Evolutionary conservation across 2,329 filamentous ascomycete genomes (phyloP).

Genomic region (Penicillium vulpinum): DNA sequence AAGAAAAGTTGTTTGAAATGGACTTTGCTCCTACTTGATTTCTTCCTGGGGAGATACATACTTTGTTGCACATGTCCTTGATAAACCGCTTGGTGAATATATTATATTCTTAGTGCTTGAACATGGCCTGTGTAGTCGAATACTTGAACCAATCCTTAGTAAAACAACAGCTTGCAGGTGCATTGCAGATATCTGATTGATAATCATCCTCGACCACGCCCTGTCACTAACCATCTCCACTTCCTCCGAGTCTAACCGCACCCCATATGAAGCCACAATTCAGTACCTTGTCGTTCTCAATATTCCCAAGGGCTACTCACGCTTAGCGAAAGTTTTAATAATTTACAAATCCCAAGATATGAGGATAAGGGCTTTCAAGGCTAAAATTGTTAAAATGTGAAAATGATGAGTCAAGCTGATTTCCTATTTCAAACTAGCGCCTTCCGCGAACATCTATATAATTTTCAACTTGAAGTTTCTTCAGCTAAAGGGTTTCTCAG

Average conservation of each 20-base stretch:
- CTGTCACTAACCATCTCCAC: not conserved
- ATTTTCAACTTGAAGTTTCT: not conserved
- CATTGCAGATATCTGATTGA: not conserved
- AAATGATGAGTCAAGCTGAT: not conserved
- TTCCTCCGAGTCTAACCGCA: conserved; percentile 1
- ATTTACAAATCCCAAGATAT: not conserved
- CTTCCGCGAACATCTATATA: not conserved
- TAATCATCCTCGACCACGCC: not conserved
- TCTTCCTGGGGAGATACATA: conserved; percentile 5
- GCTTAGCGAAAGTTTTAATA: not conserved
- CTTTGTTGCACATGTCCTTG: not conserved
- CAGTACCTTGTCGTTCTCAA: not conserved
- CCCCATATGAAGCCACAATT: not conserved
- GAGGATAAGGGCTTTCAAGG: not conserved
- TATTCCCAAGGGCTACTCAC: not conserved
- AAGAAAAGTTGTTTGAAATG: conserved; percentile 1
- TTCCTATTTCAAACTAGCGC: not conserved
- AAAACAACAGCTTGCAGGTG: too few species aligned
- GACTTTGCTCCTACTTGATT: not conserved
- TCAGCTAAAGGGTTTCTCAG: not conserved
- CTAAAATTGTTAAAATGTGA: not conserved
- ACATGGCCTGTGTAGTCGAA: not conserved
- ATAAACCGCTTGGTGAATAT: conserved; percentile 2
- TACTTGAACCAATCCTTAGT: too few species aligned
- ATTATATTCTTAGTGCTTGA: not conserved